Evolutionary conservation across 2,329 filamentous ascomycete genomes (phyloP), one percentile per base, ranked within the genome.

Genomic region (Magnaporthales sp.): DNA sequence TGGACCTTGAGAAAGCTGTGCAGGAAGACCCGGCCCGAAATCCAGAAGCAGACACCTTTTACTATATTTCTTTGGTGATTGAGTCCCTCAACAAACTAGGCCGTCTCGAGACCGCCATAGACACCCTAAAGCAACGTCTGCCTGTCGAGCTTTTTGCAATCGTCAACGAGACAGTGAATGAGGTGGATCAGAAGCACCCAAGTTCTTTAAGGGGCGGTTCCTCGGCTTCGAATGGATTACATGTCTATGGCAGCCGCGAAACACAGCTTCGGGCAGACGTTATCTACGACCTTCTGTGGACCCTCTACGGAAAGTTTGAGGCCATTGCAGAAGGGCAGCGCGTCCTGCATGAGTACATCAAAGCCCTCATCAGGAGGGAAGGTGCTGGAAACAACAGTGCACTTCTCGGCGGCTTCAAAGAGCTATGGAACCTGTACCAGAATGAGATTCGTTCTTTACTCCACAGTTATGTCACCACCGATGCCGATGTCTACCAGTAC

Each of bases 361-460:
- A 90, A 69, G 91, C 91, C 0, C 91, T 99, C 67, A 88, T 94
- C 66, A 88, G 89, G 69, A 88, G 96, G 64, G 93, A 98, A 74
- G 91, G 90, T 4, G 81, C 82, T 19, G 77, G 87, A 76, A 81
- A 89, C 80, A 80, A 86, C 71, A 84, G 80, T 56, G 84, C 86
- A 0, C 83, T 98, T 64, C 89, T 92, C 6, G 89, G 92, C 66
- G 93, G 93, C 67, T 99, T 99, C 78, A 95, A 94, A 74, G 95
- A 98, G 78, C 80, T 99, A 56, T 99, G 96, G 96, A 97, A 97
- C 74, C 81, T 99, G 8, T 94, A 97, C 73, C 95, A 99, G 75
- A 98, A 96, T 77, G 95, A 99, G 82, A 98, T 99, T 70, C 88
- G 93, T 58, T 96, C 93, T 5, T 81, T 99, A 15, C 81, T 99